Conservation (phyloP, 2,329 filamentous ascomycete species). For the Pseudogymnoascus sp. region DNA sequence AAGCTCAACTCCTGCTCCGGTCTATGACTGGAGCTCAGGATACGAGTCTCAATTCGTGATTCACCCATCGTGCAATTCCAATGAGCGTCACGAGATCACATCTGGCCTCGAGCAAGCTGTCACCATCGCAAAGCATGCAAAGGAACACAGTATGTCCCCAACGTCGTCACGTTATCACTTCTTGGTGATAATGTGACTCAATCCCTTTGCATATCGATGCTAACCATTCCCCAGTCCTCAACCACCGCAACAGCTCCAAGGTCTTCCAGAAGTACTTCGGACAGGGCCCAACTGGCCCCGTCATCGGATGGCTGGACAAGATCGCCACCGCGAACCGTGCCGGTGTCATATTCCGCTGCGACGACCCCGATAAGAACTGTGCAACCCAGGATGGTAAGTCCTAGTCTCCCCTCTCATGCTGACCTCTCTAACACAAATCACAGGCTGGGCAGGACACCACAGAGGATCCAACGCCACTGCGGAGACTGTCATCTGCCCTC, state of each 20-base stretch:
- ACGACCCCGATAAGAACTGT: slow-evolving; percentile 60
- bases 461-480: slow-evolving; percentile 54
- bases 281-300: slow-evolving; percentile 44
- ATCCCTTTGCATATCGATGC: background rate
- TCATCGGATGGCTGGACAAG: slow-evolving; percentile 54
- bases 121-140: slow-evolving; percentile 49
- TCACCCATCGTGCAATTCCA: slow-evolving; percentile 58
- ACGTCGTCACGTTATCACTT: slow-evolving; percentile 16
- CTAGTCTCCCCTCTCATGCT: background rate
- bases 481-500: slow-evolving; percentile 61
- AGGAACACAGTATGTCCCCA: slow-evolving; percentile 39
- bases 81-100: slow-evolving; percentile 46
- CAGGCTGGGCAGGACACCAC: slow-evolving; percentile 61
- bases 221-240: slow-evolving; percentile 31
- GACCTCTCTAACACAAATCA: background rate
- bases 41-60: slow-evolving; percentile 35
- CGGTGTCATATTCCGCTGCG: slow-evolving; percentile 55
- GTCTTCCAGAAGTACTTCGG: slow-evolving; percentile 62
- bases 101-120: slow-evolving; percentile 50
- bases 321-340: slow-evolving; percentile 49
- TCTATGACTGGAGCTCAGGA: slow-evolving; percentile 5
- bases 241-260: slow-evolving; percentile 46
- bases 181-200: slow-evolving; percentile 12
- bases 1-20: background rate
- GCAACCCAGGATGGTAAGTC: slow-evolving; percentile 35